phyloP scores from a whole-genome alignment of 1,284 basidiomycete species.

The Trichosporon ovoides region DNA sequence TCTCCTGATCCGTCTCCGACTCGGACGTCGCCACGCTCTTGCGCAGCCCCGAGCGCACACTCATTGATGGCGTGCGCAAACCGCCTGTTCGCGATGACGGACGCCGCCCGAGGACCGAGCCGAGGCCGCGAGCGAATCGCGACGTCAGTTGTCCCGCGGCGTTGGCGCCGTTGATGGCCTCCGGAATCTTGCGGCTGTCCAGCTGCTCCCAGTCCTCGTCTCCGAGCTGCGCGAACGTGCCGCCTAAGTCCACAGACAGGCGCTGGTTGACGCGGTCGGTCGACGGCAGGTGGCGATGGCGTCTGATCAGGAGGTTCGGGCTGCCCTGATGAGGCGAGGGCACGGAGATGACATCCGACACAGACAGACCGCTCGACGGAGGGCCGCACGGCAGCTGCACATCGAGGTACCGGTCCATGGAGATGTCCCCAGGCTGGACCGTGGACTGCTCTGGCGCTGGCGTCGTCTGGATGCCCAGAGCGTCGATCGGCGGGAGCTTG shows the following conservation, averaged over 20 bases:
- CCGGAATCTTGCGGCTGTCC: constrained; percentile 17
- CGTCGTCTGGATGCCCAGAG: background rate
- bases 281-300: constrained; percentile 19
- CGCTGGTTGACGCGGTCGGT: constrained; percentile 24
- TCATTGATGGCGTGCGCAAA: constrained; percentile 16
- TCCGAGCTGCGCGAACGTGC: constrained; percentile 28
- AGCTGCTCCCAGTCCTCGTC: constrained; percentile 40
- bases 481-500: background rate
- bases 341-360: constrained; percentile 21
- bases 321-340: constrained; percentile 11
- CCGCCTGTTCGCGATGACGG: constrained; percentile 21
- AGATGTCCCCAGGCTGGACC: background rate
- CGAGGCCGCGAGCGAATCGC: constrained; percentile 22
- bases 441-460: background rate
- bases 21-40: constrained; percentile 11
- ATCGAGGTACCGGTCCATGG: constrained; percentile 1
- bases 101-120: constrained; percentile 26
- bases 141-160: constrained; percentile 17
- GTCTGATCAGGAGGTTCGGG: constrained; percentile 20
- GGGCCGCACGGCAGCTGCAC: constrained; percentile 16
- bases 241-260: constrained; percentile 38
- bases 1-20: constrained; percentile 23
- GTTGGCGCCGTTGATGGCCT: constrained; percentile 28
- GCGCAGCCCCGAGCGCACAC: constrained; percentile 18
- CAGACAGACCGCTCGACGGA: constrained; percentile 17